phyloP scores from a whole-genome alignment of 805 yeast species.

The Cyberlindnera subsufficiens region DNA sequence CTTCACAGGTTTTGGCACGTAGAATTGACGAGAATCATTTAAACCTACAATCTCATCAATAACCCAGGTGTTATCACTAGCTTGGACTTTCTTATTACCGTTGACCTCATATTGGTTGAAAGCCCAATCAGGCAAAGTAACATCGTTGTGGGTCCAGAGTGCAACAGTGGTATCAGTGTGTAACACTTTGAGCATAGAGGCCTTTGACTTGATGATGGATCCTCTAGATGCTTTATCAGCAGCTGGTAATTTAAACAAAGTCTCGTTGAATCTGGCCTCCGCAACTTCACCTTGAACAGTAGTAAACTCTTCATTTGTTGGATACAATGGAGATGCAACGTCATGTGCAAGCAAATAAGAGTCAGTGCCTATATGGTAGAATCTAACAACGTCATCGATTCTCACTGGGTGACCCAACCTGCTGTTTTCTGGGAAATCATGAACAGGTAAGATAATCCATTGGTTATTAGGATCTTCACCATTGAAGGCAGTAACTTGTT shows the following conservation, averaged over 20 bases:
- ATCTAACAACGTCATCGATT: constrained; percentile 71
- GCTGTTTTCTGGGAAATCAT: constrained; percentile 35
- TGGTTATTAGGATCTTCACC: constrained; percentile 61
- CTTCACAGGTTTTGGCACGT: constrained; percentile 59
- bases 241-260: constrained; percentile 70
- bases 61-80: constrained; percentile 65
- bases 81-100: constrained; percentile 80
- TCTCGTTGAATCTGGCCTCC: constrained; percentile 54
- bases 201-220: constrained; percentile 60
- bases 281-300: constrained; percentile 61
- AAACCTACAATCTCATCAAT: constrained; percentile 66
- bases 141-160: constrained; percentile 88
- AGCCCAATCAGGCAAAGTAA: constrained; percentile 91
- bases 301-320: constrained; percentile 93
- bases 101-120: constrained; percentile 87
- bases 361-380: constrained; percentile 75
- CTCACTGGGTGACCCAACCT: constrained; percentile 44
- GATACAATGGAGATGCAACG: constrained; percentile 88
- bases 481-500: constrained; percentile 77
- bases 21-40: constrained; percentile 54
- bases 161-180: constrained; percentile 89
- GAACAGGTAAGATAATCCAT: constrained; percentile 79
- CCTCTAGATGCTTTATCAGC: constrained; percentile 45
- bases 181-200: constrained; percentile 59
- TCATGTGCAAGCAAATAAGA: constrained; percentile 85